Evolutionary conservation across 2,329 filamentous ascomycete genomes (phyloP).

Genomic region (Xylaria sp.): DNA sequence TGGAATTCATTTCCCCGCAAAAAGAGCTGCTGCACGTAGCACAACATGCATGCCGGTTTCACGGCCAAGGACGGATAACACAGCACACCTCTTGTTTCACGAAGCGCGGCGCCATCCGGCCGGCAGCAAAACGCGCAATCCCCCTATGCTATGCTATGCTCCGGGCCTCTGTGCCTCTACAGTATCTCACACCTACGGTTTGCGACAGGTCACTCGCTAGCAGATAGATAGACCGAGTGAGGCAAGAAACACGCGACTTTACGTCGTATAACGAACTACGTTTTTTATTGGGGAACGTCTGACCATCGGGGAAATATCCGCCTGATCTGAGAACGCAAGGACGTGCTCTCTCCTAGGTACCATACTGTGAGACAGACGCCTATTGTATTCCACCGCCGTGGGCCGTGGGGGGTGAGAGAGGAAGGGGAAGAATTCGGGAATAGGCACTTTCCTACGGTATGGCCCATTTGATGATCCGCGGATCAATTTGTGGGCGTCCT

Average conservation of each 20-base stretch:
- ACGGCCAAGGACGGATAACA: slow-evolving; percentile 6
- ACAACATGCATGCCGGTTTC: slow-evolving; percentile 25
- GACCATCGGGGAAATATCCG: slow-evolving; percentile 19
- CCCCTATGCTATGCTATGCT: not conserved
- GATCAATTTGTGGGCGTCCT: slow-evolving; percentile 16
- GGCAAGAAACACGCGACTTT: slow-evolving; percentile 10
- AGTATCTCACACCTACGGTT: not conserved
- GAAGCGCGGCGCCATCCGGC: slow-evolving; percentile 37
- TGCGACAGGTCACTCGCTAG: not conserved
- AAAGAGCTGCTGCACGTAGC: slow-evolving; percentile 11
- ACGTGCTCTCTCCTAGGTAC: slow-evolving; percentile 4
- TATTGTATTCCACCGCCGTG: not conserved
- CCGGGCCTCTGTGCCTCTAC: not conserved
- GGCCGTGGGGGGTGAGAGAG: not conserved
- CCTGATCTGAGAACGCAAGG: slow-evolving; percentile 17
- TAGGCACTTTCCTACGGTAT: not conserved
- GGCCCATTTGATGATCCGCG: not conserved
- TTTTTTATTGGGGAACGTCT: slow-evolving; percentile 10
- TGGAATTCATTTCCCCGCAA: slow-evolving; percentile 14
- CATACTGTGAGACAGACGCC: not conserved
- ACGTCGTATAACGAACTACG: slow-evolving; percentile 2
- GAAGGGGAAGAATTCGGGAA: not conserved
- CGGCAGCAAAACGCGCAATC: slow-evolving; percentile 19
- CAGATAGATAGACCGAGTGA: not conserved
- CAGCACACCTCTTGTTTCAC: slow-evolving; percentile 28